Evolutionary conservation across 208 protist genomes (phyloP), one percentile per base, ranked within the genome.

Genomic region (Leishmania tarentolae): DNA sequence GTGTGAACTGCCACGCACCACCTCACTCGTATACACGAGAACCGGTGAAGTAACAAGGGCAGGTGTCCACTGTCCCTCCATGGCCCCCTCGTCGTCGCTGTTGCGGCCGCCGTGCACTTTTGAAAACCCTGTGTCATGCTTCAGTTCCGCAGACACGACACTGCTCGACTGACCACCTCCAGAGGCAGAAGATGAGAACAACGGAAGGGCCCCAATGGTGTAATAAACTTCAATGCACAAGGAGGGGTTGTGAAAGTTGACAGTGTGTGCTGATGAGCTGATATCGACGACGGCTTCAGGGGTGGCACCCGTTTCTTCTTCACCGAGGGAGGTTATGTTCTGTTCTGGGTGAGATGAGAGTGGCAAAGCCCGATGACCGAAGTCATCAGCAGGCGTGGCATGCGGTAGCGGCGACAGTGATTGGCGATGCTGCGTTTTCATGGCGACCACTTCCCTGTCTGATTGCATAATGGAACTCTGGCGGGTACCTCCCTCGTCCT

Each of bases 1-100:
- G 28, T 86, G 78, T 57, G 53, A 50, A n/a, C 78, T 86, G 13
- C 82, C 82, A 11, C 74, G 63, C 24, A 53, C 72, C 73, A 86
- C 82, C 56, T 86, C 82, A 44, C 82, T 86, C 11, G 47, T 68
- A 61, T 85, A 85, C 42, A 79, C 50, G 37, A n/a, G 21, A 83
- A 11, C 37, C 31, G 56, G 15, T 28, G 70, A 75, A 28, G 37
- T 50, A 52, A 50, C 24, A 24, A 73, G 40, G 28, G 69, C 52
- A 11, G 69, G 69, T 2, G 69, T 7, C 42, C 69, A 31, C 44
- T 31, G 42, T 44, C 44, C 69, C 28, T 73, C 24, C 69, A 52
- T 19, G 15, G 24, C 69, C 69, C 42, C 50, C 42, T 52, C 69
- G 28, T 31, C 37, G 19, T 50, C 69, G 47, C 66, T 40, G 24